These are phyloP conservation scores for Echeveria elegans DNA, from an alignment of 164 flowering plant genomes.

Conservation along the genomic window DNA sequence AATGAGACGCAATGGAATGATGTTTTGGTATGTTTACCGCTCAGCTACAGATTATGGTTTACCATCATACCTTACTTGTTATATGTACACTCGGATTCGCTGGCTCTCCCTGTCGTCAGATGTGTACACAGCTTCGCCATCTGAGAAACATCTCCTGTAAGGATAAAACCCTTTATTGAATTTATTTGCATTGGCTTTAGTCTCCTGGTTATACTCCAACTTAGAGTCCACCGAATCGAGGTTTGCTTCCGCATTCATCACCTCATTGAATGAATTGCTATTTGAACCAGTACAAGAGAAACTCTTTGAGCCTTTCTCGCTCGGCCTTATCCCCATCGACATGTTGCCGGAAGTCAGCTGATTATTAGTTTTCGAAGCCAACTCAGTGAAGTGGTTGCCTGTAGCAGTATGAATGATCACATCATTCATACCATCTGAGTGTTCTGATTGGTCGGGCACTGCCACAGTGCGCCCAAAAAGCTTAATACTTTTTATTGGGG, in stretches of 20 bases:
- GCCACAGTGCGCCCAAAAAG: constrained; percentile 39
- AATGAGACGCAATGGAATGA: neutral
- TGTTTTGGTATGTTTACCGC: neutral
- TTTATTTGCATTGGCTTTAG: constrained; percentile 1
- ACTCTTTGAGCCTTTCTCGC: constrained; percentile 13
- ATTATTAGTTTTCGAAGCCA: constrained; percentile 8
- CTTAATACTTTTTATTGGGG: constrained; percentile 21
- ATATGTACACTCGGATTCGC: neutral
- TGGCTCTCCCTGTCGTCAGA: neutral
- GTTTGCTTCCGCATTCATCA: constrained; percentile 15
- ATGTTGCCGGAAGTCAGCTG: constrained; percentile 5
- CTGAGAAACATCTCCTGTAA: constrained; percentile 37
- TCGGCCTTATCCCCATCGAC: constrained; percentile 8
- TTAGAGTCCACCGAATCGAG: constrained; percentile 15
- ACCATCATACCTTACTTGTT: neutral
- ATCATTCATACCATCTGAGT: constrained; percentile 1
- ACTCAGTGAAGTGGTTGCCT: constrained; percentile 5
- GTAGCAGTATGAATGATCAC: neutral
- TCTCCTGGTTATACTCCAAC: neutral
- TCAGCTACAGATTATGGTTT: neutral
- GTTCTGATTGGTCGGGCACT: constrained; percentile 16
- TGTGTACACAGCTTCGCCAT: constrained; percentile 16
- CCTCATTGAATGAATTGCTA: constrained; percentile 15
- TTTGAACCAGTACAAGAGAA: constrained; percentile 21
- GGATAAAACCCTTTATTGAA: constrained; percentile 36